Conservation (phyloP, 192 early-diverging fungal genomes). For the Funneliformis mosseae region DNA sequence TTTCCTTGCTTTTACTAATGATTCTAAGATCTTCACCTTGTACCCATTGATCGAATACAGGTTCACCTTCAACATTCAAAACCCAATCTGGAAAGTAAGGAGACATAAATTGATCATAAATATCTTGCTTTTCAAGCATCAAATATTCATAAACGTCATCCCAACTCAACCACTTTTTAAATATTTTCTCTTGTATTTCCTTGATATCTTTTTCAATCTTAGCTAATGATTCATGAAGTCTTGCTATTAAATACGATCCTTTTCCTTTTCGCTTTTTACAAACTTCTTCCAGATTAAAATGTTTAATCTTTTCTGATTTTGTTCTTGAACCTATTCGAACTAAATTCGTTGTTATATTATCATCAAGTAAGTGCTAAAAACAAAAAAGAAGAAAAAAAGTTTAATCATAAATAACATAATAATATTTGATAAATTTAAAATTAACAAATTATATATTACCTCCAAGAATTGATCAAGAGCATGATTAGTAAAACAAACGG, state of each 20-base stretch:
- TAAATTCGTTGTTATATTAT: constrained; percentile 24
- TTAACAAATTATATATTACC: too few relatives aligned
- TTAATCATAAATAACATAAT: too few relatives aligned
- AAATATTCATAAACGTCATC: constrained; percentile 27
- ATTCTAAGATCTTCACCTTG: neutral
- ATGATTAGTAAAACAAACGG: constrained; percentile 57
- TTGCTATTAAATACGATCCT: too few relatives aligned
- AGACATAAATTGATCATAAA: constrained; percentile 21
- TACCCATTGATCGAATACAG: neutral
- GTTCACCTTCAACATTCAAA: neutral
- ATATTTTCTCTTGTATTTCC: constrained; percentile 17
- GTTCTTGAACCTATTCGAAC: constrained; percentile 53
- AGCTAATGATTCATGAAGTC: constrained; percentile 9
- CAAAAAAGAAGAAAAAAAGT: neutral
- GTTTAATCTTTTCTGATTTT: constrained; percentile 37
- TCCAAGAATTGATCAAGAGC: constrained; percentile 42
- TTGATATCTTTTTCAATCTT: constrained; percentile 1
- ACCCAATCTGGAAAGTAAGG: neutral
- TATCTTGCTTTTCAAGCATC: neutral
- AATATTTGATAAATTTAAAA: too few relatives aligned
- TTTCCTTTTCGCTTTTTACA: too few relatives aligned
- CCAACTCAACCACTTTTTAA: constrained; percentile 11
- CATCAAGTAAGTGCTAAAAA: neutral
- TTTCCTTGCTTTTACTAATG: neutral
- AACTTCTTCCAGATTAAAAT: constrained; percentile 30